Evolutionary conservation across 495 filamentous ascomycete species (phyloP).

Genomic region (Xylaria grammica): DNA sequence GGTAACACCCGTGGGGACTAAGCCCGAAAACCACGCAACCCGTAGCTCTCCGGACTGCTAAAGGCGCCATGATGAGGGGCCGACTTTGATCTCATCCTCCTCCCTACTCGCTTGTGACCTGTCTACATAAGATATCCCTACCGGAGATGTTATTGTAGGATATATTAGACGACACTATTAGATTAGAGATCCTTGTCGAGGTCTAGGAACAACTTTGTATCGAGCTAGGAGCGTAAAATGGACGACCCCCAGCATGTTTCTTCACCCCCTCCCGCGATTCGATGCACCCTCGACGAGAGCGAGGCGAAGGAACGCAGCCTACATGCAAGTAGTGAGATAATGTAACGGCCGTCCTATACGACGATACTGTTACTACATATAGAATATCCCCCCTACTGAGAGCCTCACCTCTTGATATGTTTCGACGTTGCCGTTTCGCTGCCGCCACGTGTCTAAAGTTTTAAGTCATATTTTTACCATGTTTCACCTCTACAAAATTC

Average conservation of each 20-base stretch:
- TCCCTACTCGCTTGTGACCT: not conserved
- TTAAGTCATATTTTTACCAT: not conserved
- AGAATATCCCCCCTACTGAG: slow-evolving; percentile 2
- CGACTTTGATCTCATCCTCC: not conserved
- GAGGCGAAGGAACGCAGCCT: slow-evolving; percentile 16
- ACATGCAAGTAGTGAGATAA: slow-evolving; percentile 7
- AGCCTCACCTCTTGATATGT: slow-evolving; percentile 11
- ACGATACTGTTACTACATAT: slow-evolving; percentile 19
- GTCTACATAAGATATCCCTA: slow-evolving; percentile 8
- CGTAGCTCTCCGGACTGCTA: not conserved
- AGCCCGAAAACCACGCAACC: not conserved
- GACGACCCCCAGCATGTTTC: not conserved
- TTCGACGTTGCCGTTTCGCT: not conserved
- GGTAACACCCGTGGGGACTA: slow-evolving; percentile 5
- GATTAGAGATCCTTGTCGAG: not conserved
- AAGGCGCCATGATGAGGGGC: not conserved
- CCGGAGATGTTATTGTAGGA: not conserved
- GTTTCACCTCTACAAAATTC: not conserved
- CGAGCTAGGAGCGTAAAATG: slow-evolving; percentile 1
- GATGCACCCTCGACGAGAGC: not conserved
- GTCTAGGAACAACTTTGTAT: slow-evolving; percentile 3
- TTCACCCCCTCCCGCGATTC: not conserved
- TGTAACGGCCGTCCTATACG: slow-evolving; percentile 14
- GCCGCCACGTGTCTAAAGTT: slow-evolving; percentile 1
- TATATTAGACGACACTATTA: not conserved